These are phyloP conservation scores for Kuraishia borneana DNA, from an alignment of 805 yeast genomes.

Conservation along the genomic window DNA sequence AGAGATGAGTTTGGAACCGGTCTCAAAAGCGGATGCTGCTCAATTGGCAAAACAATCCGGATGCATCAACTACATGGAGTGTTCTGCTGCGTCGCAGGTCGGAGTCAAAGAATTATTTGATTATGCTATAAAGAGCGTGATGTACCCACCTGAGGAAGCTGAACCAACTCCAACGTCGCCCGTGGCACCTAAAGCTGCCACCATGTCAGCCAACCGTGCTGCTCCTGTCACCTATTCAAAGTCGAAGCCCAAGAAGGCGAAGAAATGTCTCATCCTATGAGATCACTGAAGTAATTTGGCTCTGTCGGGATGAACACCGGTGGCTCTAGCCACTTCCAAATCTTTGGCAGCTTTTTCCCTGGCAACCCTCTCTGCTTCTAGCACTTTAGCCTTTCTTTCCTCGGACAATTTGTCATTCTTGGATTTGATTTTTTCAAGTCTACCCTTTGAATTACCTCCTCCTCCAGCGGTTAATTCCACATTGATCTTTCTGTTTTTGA, in stretches of 20 bases:
- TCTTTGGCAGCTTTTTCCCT: slow-evolving; percentile 12
- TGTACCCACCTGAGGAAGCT: slow-evolving; percentile 34
- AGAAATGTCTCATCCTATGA: slow-evolving; percentile 37
- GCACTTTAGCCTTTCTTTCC: slow-evolving; percentile 53
- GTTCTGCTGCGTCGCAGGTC: slow-evolving; percentile 82
- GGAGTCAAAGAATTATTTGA: slow-evolving; percentile 85
- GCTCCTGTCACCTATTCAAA: neutral
- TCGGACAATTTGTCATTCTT: slow-evolving; percentile 69
- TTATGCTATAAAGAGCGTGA: slow-evolving; percentile 62
- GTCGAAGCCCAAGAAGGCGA: slow-evolving; percentile 27
- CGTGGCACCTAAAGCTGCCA: slow-evolving; percentile 5
- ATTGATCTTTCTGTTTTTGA: slow-evolving; percentile 71
- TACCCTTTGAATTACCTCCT: slow-evolving; percentile 74
- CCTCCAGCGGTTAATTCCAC: slow-evolving; percentile 98
- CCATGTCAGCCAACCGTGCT: neutral
- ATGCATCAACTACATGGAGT: slow-evolving; percentile 69
- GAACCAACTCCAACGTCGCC: too few species aligned
- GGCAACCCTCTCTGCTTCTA: slow-evolving; percentile 30
- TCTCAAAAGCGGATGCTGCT: slow-evolving; percentile 49
- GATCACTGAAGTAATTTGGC: slow-evolving; percentile 20
- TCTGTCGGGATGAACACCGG: slow-evolving; percentile 58
- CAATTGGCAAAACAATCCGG: slow-evolving; percentile 61
- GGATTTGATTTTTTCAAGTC: slow-evolving; percentile 59
- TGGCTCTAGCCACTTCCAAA: slow-evolving; percentile 6
- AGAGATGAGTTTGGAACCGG: slow-evolving; percentile 51